Conservation (phyloP, 192 early-diverging fungal genomes). For the Gigaspora rosea region DNA sequence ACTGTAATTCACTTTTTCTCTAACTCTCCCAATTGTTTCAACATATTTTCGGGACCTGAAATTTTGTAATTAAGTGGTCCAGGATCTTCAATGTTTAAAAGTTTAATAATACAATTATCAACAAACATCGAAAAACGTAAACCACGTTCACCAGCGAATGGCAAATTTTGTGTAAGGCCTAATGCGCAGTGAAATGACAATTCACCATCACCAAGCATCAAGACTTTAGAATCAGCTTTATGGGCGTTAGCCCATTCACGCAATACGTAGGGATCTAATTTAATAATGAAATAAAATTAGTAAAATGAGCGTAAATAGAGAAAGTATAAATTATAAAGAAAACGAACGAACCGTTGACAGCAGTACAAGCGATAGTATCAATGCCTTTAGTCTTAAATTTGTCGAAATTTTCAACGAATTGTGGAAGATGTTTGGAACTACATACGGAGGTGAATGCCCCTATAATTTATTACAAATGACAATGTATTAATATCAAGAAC, state of each 20-base stretch:
- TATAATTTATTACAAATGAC: slow-evolving; percentile 3
- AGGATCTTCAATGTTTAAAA: slow-evolving; percentile 33
- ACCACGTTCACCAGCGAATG: slow-evolving; percentile 27
- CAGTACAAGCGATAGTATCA: slow-evolving; percentile 25
- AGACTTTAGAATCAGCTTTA: slow-evolving; percentile 1
- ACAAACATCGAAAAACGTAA: slow-evolving; percentile 30
- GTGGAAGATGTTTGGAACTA: slow-evolving; percentile 31
- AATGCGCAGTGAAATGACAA: slow-evolving; percentile 6
- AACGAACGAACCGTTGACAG: slow-evolving; percentile 25
- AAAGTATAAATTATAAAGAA: neutral
- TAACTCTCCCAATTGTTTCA: slow-evolving; percentile 19
- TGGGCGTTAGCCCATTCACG: slow-evolving; percentile 20
- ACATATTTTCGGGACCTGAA: slow-evolving; percentile 15
- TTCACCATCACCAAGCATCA: slow-evolving; percentile 31
- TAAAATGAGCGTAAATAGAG: neutral
- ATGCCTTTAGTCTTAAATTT: slow-evolving; percentile 28
- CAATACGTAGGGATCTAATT: slow-evolving; percentile 32
- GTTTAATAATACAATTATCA: slow-evolving; percentile 28
- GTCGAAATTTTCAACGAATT: slow-evolving; percentile 11
- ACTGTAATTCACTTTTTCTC: neutral
- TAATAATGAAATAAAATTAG: slow-evolving; percentile 1
- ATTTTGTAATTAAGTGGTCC: slow-evolving; percentile 24
- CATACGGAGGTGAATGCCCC: slow-evolving; percentile 33
- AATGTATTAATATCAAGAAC: neutral
- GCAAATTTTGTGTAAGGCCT: slow-evolving; percentile 19